These are phyloP conservation scores for Fraxinus pennsylvanica DNA, from an alignment of 257 asterid genomes.

Conservation along the genomic window DNA sequence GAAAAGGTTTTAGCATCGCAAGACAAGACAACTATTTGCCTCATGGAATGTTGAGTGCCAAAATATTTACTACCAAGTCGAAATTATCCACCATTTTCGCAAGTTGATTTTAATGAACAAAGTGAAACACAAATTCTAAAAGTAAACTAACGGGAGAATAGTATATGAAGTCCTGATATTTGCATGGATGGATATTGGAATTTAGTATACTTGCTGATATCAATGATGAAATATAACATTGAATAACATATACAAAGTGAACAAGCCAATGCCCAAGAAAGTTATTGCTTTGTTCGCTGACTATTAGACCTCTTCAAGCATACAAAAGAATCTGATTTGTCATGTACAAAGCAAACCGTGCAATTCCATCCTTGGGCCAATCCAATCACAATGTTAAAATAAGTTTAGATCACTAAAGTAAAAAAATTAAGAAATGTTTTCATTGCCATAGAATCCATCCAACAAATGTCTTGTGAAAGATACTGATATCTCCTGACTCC, in stretches of 20 bases:
- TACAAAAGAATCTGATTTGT: background rate
- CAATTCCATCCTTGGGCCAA: background rate
- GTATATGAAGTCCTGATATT: background rate
- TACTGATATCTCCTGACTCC: background rate
- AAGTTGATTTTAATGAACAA: background rate
- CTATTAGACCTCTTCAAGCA: background rate
- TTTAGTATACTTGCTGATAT: background rate
- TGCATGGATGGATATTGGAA: background rate
- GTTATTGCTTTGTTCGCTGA: background rate
- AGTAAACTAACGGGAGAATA: background rate
- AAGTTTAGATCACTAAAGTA: background rate
- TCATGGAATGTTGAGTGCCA: background rate
- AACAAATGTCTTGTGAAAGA: background rate
- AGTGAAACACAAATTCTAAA: background rate
- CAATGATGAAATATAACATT: background rate
- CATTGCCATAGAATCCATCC: background rate
- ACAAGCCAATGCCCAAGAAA: background rate
- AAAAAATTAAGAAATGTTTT: background rate
- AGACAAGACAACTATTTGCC: background rate
- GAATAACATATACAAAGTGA: background rate
- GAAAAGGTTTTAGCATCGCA: background rate
- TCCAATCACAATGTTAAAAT: background rate
- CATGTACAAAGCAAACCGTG: background rate
- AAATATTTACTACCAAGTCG: background rate
- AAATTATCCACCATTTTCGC: background rate